Evolutionary conservation across 352 stramenopile species (phyloP).

Genomic region (Elongisporangium prolatum): DNA sequence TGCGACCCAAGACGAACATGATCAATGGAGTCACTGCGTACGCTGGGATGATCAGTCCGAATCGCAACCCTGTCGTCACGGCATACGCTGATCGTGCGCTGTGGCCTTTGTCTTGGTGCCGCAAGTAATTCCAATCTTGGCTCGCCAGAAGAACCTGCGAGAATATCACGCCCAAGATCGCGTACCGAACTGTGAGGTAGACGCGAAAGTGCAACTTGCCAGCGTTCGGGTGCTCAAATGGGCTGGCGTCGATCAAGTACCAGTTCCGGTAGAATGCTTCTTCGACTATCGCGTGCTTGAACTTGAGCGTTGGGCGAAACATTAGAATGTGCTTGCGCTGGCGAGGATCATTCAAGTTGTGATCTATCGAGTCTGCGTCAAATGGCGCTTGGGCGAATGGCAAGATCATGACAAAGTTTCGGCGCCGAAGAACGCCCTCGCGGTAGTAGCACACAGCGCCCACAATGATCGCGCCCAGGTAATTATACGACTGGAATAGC

Average conservation of each 20-base stretch:
- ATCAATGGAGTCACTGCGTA: slow-evolving; percentile 16
- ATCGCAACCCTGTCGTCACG: slow-evolving; percentile 16
- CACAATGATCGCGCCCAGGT: slow-evolving; percentile 30
- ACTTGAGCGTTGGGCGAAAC: slow-evolving; percentile 25
- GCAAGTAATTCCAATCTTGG: slow-evolving; percentile 42
- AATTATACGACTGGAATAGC: slow-evolving; percentile 37
- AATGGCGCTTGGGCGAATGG: slow-evolving; percentile 27
- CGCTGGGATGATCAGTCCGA: slow-evolving; percentile 32
- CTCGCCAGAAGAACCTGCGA: slow-evolving; percentile 29
- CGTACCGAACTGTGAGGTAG: slow-evolving; percentile 30
- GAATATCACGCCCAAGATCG: slow-evolving; percentile 28
- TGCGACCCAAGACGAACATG: slow-evolving; percentile 21
- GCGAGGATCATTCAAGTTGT: slow-evolving; percentile 23
- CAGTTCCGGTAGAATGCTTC: slow-evolving; percentile 37
- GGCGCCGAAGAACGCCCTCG: slow-evolving; percentile 25
- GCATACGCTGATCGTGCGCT: slow-evolving; percentile 8
- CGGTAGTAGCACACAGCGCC: slow-evolving; percentile 34
- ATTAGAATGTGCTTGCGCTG: slow-evolving; percentile 32
- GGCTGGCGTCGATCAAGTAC: slow-evolving; percentile 42
- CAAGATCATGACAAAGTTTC: slow-evolving; percentile 35
- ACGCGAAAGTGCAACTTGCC: slow-evolving; percentile 29
- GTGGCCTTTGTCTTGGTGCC: not conserved
- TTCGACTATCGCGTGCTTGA: slow-evolving; percentile 30
- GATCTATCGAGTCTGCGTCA: slow-evolving; percentile 10
- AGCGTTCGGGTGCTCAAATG: slow-evolving; percentile 39